A percentile compares a stretch with the other conserved stretches of the same genome.
phyloP scores from a whole-genome alignment of 2,329 filamentous ascomycete species.

The Paecilomyces sp. region DNA sequence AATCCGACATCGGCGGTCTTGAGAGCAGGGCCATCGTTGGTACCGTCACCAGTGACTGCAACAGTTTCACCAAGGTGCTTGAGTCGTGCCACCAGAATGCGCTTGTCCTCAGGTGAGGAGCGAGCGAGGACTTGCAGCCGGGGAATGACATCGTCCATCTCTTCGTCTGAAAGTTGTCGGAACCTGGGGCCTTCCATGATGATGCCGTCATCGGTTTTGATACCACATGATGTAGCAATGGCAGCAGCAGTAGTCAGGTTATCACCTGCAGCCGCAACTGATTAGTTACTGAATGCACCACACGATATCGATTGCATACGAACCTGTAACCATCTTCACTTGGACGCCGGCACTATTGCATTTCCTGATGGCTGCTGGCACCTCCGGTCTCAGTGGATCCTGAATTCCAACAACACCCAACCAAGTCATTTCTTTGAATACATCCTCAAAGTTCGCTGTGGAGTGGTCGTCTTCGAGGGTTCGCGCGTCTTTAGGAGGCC shows the following conservation, averaged over 20 bases:
- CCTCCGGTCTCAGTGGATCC: constrained; percentile 63
- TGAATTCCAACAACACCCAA: constrained; percentile 67
- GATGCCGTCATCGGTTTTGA: constrained; percentile 51
- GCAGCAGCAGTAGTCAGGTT: constrained; percentile 66
- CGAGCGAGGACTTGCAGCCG: constrained; percentile 57
- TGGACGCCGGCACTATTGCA: constrained; percentile 63
- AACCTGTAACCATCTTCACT: constrained; percentile 64
- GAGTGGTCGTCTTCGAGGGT: constrained; percentile 54
- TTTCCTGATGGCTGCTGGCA: constrained; percentile 59
- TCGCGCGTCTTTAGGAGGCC: constrained; percentile 55
- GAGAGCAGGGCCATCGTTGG: constrained; percentile 59
- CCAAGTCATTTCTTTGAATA: constrained; percentile 68
- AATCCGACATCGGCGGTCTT: constrained; percentile 62
- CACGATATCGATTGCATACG: not conserved
- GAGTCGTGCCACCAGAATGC: constrained; percentile 55
- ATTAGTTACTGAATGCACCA: not conserved
- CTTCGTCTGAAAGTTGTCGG: constrained; percentile 51
- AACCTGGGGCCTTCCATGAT: constrained; percentile 65
- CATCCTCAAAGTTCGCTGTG: constrained; percentile 58
- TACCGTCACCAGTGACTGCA: constrained; percentile 58
- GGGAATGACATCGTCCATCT: constrained; percentile 54
- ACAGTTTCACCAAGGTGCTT: constrained; percentile 58
- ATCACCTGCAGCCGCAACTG: constrained; percentile 39
- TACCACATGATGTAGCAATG: constrained; percentile 67
- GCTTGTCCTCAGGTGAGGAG: constrained; percentile 61